Evolutionary conservation across 495 filamentous ascomycete genomes (phyloP), one percentile per base, ranked within the genome.

Genomic region (Articulospora tetracladia): DNA sequence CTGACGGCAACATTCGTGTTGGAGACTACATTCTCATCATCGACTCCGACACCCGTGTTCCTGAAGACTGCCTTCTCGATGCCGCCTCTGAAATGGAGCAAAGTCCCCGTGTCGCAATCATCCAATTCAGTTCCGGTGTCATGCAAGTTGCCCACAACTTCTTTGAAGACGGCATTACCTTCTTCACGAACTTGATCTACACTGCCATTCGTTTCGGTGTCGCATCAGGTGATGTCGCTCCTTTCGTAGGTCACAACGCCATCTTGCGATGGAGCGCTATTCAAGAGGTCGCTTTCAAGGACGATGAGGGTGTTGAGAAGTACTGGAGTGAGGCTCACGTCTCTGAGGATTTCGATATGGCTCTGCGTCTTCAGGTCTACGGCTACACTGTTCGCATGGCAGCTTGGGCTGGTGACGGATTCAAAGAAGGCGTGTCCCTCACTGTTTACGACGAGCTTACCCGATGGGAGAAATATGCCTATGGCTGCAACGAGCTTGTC

Each of bases 381-480:
- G 87, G 87, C 7, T 89, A 87, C 66, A 74, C 78, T 26, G 74
- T 89, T 52, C 80, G 87, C 27, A 77, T 88, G 26, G 87, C 76
- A 12, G 75, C 83, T 22, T 90, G 87, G 69, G 78, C 78, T 15
- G 81, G 81, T 36, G 74, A 83, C 15, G 87, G 82, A 15, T 90
- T 88, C 74, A 86, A 89, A 62, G 87, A 90, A 70, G 87, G 87
- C 54, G 87, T 90, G 51, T 89, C 86, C 22, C 74, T 90, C 23
- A 90, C 87, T 15, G 86, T 90, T 17, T 90, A 89, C 70, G 87
- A 90, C 68, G 87, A 90, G 70, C 72, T 90, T 4, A 80, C 83
- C 0, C 83, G 87, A 44, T 90, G 87, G 87, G 87, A 90, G 66
- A 90, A 90, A 66, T 90, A 90, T 67, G 87, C 87, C 0, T 90